Percentiles rank a stretch among this genome's conserved stretches.
Conservation (phyloP, 2,329 filamentous ascomycete genomes). For the Nothomitra cinnamomea region DNA sequence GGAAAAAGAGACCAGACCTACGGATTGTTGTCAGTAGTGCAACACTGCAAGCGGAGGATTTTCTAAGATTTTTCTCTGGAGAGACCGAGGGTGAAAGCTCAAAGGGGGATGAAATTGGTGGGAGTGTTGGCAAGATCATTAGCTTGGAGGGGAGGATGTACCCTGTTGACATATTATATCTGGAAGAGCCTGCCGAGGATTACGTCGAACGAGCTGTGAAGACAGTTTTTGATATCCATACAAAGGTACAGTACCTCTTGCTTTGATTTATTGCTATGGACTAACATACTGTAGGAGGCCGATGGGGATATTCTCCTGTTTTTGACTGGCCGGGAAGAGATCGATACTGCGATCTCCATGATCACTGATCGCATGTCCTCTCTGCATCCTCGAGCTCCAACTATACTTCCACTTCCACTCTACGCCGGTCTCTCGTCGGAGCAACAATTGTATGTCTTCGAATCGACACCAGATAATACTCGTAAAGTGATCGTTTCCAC, state of each 20-base stretch:
- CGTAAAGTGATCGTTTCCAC: slow-evolving; percentile 87
- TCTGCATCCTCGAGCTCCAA: slow-evolving; percentile 40
- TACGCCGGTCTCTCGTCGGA: slow-evolving; percentile 82
- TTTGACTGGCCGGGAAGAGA: slow-evolving; percentile 83
- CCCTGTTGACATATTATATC: slow-evolving; percentile 72
- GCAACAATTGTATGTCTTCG: slow-evolving; percentile 90
- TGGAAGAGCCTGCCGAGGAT: slow-evolving; percentile 62
- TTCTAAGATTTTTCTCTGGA: slow-evolving; percentile 58
- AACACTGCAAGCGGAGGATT: slow-evolving; percentile 77
- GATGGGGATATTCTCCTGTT: slow-evolving; percentile 85
- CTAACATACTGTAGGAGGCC: slow-evolving; percentile 31
- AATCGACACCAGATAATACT: slow-evolving; percentile 61
- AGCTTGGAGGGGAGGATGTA: slow-evolving; percentile 78
- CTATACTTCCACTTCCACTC: slow-evolving; percentile 57
- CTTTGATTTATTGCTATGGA: slow-evolving; percentile 4
- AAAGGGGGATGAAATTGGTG: slow-evolving; percentile 22
- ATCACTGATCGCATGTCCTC: slow-evolving; percentile 55
- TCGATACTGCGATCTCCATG: slow-evolving; percentile 64
- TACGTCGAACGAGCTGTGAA: slow-evolving; percentile 73
- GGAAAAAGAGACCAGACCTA: slow-evolving; percentile 60
- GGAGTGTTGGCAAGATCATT: slow-evolving; percentile 46
- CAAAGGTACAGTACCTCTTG: slow-evolving; percentile 23
- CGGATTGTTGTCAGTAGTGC: slow-evolving; percentile 86
- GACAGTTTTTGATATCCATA: slow-evolving; percentile 77
- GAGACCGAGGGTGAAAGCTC: slow-evolving; percentile 21